Percentiles rank a stretch among this genome's conserved stretches.
These are phyloP conservation scores for Eimeria praecox DNA, from an alignment of 169 alveolate genomes.

Conservation along the genomic window DNA sequence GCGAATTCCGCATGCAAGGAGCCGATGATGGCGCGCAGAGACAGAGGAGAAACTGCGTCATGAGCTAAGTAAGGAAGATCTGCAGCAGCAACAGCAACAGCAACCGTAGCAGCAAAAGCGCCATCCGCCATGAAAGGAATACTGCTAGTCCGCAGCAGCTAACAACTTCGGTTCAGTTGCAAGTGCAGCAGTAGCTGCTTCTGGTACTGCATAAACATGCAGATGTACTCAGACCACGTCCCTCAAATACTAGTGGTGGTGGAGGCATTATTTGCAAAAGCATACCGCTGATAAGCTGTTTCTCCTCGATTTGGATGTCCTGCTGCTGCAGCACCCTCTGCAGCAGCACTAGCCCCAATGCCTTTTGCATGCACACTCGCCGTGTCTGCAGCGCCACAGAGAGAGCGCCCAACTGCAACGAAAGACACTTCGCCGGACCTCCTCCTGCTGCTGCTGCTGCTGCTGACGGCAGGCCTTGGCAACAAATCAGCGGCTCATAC, in stretches of 20 bases:
- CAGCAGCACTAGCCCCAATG: conserved; percentile 27
- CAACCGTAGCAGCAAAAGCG: background rate
- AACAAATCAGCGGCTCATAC: conserved; percentile 42
- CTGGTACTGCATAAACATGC: background rate
- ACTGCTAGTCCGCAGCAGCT: background rate
- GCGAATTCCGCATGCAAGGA: conserved; percentile 79
- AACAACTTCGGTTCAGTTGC: background rate
- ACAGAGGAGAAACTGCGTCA: conserved; percentile 75
- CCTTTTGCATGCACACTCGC: conserved; percentile 66
- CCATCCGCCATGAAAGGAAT: background rate
- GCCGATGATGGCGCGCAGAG: conserved; percentile 60
- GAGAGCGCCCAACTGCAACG: conserved; percentile 64
- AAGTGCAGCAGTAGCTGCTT: background rate
- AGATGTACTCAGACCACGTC: background rate
- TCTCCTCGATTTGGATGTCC: conserved; percentile 9
- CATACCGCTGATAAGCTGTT: conserved; percentile 42
- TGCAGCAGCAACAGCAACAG: conserved; percentile 38
- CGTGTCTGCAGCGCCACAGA: conserved; percentile 76
- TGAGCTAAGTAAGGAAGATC: conserved; percentile 66
- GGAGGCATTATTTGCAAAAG: background rate
- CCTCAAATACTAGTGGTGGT: background rate
- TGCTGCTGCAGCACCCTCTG: conserved; percentile 42
- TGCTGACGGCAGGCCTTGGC: conserved; percentile 61
- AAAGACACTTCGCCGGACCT: conserved; percentile 44
- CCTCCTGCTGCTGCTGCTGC: conserved; percentile 47